Evolutionary conservation across 2,329 filamentous ascomycete species (phyloP), one percentile per base, ranked within the genome.

Genomic region (Arthrobotrys entomopaga): DNA sequence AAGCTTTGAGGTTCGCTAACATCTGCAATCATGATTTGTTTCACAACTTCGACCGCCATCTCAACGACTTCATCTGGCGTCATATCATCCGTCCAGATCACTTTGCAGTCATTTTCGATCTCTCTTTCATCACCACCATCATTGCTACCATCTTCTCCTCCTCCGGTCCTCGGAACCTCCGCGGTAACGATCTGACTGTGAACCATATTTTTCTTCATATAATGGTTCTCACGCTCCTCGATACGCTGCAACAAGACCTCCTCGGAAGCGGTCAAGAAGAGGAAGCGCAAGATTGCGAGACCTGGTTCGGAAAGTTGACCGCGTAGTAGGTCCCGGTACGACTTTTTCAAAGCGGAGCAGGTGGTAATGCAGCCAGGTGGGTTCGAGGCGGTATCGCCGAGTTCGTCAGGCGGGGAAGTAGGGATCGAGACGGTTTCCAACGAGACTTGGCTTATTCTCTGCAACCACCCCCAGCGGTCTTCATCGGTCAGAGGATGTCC

Each of bases 391-490:
- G 90, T 83, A 53, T 83, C 83, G 59, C 82, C 82, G 58, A 89
- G 83, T 6, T 88, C 87, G 79, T 88, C 29, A 22, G 71, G 59
- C 29, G 71, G 71, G 1, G 54, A 56, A 11, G 59, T 57, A 4
- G 71, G 60, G 34, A 59, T 29, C 11, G 49, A 60, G 1, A 60
- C 65, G 11, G 58, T 54, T n/a, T 59, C 49, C 5, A 74, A 40
- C 19, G 70, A 74, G 5, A 59, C 89, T 77, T 92, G 87, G 76
- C 91, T 90, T 8, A 95, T 86, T 10, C 85, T 84, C 52, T 90
- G 91, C 76, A 99, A 88, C 95, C 95, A 99, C 84, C 97, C 94
- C 95, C 95, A 98, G 76, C 95, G 90, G 83, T 99, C 95, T 71
- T 89, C 90, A 80, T 99, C 95, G 59, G 91, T 96, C 43, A 99